These are phyloP conservation scores for Chlorella sorokiniana DNA, from an alignment of 139 green algal genomes.

Conservation along the genomic window DNA sequence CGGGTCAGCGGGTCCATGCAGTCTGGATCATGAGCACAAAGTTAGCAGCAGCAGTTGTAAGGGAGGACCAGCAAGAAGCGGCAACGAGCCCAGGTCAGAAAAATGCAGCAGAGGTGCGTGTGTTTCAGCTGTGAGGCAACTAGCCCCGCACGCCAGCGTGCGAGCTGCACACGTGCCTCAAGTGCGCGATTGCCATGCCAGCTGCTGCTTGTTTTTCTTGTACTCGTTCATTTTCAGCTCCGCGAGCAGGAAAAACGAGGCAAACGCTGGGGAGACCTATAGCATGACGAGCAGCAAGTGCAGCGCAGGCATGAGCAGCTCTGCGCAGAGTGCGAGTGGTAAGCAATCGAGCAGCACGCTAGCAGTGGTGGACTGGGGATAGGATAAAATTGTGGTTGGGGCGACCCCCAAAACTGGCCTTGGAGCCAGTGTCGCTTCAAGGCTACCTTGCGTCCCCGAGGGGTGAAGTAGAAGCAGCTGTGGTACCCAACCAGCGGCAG, in stretches of 20 bases:
- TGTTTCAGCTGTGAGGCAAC: no score
- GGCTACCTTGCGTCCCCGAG: no score
- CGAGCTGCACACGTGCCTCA: neutral
- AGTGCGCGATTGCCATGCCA: neutral
- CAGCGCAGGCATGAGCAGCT: neutral
- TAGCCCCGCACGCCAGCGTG: no score
- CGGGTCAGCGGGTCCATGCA: neutral
- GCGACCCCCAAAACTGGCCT: no score
- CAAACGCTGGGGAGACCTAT: constrained; percentile 55
- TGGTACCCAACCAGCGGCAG: neutral
- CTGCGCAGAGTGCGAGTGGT: neutral
- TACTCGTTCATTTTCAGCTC: constrained; percentile 60
- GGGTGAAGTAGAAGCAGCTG: neutral
- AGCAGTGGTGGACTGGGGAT: neutral
- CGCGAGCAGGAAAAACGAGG: constrained; percentile 49
- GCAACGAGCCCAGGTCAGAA: no score
- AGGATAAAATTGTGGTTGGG: no score
- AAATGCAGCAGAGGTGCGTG: no score
- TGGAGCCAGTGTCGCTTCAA: no score
- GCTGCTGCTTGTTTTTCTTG: constrained; percentile 8
- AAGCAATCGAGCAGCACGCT: neutral
- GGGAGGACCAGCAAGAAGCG: neutral
- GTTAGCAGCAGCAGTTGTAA: neutral
- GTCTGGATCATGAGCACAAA: neutral
- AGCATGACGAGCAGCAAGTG: neutral